Conservation (phyloP, 495 filamentous ascomycete genomes). For the Talaromyces wortmannii region DNA sequence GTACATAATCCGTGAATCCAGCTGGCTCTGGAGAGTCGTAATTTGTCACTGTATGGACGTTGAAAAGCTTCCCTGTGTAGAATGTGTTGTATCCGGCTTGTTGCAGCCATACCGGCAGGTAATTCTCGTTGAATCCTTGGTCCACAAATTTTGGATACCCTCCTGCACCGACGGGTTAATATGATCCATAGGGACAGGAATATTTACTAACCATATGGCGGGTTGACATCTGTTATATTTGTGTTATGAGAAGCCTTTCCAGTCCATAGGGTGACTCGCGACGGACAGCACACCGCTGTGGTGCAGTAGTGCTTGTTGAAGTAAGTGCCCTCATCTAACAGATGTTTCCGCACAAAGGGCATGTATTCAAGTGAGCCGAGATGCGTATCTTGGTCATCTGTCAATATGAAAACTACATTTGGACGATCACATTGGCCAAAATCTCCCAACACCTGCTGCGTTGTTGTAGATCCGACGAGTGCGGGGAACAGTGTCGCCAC, state of each 20-base stretch:
- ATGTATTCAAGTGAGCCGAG: conserved; percentile 49
- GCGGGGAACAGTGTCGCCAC: too few species aligned
- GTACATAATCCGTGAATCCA: too few species aligned
- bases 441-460: too few species aligned
- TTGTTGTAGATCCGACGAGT: too few species aligned
- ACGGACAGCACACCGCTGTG: conserved; percentile 53
- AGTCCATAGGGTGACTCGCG: conserved; percentile 49
- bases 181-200: too few species aligned
- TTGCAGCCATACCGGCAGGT: conserved; percentile 59
- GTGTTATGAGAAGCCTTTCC: conserved; percentile 61
- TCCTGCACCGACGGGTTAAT: conserved; percentile 14
- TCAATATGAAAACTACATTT: conserved; percentile 53
- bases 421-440: conserved; percentile 9
- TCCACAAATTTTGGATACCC: conserved; percentile 60
- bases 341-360: conserved; percentile 38
- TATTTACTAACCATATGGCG: conserved; percentile 20
- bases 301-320: conserved; percentile 49
- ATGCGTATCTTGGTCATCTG: conserved; percentile 53
- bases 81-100: conserved; percentile 57
- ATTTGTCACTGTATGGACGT: too few species aligned
- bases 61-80: conserved; percentile 53
- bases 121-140: conserved; percentile 52
- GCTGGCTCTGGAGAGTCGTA: too few species aligned
- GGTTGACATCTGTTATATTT: conserved; percentile 58
- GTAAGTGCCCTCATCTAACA: conserved; percentile 39